Conservation (phyloP, 139 green algal genomes). For the Coccomyxa sp. region DNA sequence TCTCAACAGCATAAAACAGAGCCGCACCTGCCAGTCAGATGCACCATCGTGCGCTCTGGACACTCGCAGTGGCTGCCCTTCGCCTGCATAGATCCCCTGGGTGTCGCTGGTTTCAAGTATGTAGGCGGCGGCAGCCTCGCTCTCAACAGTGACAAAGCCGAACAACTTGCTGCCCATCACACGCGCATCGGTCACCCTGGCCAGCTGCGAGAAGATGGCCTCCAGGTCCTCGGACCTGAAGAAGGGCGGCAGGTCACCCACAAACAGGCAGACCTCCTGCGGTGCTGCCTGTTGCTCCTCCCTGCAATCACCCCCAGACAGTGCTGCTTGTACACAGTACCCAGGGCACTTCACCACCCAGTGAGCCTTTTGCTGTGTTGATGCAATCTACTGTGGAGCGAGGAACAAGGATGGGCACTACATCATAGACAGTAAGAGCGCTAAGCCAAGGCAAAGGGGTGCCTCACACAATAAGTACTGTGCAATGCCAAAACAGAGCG, state of each 20-base stretch:
- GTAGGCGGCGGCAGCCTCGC: slow-evolving; percentile 13
- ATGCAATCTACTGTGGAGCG: too few species aligned
- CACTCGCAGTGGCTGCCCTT: neutral
- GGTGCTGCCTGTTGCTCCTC: neutral
- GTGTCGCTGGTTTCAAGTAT: neutral
- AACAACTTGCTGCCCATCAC: slow-evolving; percentile 41
- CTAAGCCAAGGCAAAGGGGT: too few species aligned
- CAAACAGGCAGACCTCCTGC: slow-evolving; percentile 36
- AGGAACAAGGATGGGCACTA: too few species aligned
- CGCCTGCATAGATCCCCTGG: neutral
- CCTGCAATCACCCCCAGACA: neutral
- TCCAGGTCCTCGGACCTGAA: slow-evolving; percentile 29
- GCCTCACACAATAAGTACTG: too few species aligned
- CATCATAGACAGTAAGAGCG: too few species aligned
- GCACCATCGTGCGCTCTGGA: neutral
- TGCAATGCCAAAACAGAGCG: too few species aligned
- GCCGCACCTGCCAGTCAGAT: neutral
- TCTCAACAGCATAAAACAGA: neutral
- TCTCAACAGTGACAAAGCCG: slow-evolving; percentile 48
- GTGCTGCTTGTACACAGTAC: neutral
- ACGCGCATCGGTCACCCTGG: slow-evolving; percentile 14
- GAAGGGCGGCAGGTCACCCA: slow-evolving; percentile 45
- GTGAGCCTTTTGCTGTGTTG: neutral
- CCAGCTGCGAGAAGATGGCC: slow-evolving; percentile 28
- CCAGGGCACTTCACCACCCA: too few species aligned